Evolutionary conservation across 495 filamentous ascomycete species (phyloP).

Genomic region (Penicillium simplicissimum): DNA sequence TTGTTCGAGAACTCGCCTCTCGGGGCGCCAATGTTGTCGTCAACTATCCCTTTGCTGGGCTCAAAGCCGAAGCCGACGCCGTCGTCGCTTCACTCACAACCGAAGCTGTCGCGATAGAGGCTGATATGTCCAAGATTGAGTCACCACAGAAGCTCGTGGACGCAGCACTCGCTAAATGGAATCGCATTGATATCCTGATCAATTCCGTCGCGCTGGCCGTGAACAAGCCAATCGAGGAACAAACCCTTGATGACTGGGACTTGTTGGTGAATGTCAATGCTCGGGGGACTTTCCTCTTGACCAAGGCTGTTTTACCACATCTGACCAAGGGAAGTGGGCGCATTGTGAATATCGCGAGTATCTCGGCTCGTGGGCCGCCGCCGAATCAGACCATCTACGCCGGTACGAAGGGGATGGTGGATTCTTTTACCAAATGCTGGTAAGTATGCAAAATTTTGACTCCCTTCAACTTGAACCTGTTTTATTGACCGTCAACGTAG

Average conservation of each 20-base stretch:
- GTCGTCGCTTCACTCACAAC: constrained; percentile 17
- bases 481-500: constrained; percentile 9
- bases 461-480: no score
- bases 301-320: constrained; percentile 34
- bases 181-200: constrained; percentile 35
- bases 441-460: constrained; percentile 7
- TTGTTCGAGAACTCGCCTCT: constrained; percentile 37
- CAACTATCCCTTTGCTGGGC: constrained; percentile 31
- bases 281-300: constrained; percentile 39
- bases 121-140: constrained; percentile 20
- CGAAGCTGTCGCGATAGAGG: constrained; percentile 19
- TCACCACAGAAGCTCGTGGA: constrained; percentile 23
- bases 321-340: constrained; percentile 24
- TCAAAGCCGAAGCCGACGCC: constrained; percentile 19
- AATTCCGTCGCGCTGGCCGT: constrained; percentile 43
- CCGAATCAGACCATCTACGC: constrained; percentile 33
- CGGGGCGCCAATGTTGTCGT: constrained; percentile 47
- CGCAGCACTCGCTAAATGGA: constrained; percentile 22
- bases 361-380: constrained; percentile 24
- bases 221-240: constrained; percentile 39
- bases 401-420: constrained; percentile 33
- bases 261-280: constrained; percentile 39
- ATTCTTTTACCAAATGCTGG: constrained; percentile 41
- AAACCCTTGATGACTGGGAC: constrained; percentile 41
- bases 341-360: constrained; percentile 31